phyloP scores from a whole-genome alignment of 2,329 filamentous ascomycete genomes.

The Aspergillus sp. region DNA sequence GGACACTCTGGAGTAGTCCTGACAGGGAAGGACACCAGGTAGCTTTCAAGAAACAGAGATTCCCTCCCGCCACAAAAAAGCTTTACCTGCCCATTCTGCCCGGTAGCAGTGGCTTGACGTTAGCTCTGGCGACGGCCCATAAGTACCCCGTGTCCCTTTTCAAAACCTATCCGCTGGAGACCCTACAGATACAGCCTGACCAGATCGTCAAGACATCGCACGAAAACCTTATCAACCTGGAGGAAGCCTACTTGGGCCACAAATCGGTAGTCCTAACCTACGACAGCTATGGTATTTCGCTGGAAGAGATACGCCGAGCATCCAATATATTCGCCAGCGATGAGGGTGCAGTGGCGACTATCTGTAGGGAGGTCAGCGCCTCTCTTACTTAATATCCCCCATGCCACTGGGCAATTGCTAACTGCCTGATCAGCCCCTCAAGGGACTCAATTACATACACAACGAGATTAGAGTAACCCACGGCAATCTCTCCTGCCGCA shows the following conservation, averaged over 20 bases:
- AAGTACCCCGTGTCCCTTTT: not conserved
- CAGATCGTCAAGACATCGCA: slow-evolving; percentile 1
- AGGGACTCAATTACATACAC: slow-evolving; percentile 1
- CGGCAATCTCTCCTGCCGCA: not conserved
- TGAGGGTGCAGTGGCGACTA: not conserved
- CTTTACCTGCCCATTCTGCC: slow-evolving; percentile 1
- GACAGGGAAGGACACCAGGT: not conserved
- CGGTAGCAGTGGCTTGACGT: not conserved
- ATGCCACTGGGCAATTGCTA: not conserved
- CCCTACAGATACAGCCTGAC: not conserved
- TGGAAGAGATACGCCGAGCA: not conserved
- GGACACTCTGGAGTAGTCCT: not conserved
- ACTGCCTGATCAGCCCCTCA: not conserved
- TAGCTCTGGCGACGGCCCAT: not conserved
- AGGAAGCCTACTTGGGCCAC: not conserved
- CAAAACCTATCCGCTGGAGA: not conserved
- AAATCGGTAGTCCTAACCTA: not conserved
- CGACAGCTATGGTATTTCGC: not conserved
- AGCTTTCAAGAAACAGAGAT: not conserved
- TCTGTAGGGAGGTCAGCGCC: not conserved
- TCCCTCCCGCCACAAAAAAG: not conserved
- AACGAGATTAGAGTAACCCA: not conserved
- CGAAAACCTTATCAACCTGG: not conserved
- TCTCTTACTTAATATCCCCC: not conserved
- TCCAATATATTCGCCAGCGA: not conserved